Percentiles rank a stretch among this genome's conserved stretches.
These are phyloP conservation scores for Trichothecium roseum DNA, from an alignment of 2,329 filamentous ascomycete species.

Conservation along the genomic window DNA sequence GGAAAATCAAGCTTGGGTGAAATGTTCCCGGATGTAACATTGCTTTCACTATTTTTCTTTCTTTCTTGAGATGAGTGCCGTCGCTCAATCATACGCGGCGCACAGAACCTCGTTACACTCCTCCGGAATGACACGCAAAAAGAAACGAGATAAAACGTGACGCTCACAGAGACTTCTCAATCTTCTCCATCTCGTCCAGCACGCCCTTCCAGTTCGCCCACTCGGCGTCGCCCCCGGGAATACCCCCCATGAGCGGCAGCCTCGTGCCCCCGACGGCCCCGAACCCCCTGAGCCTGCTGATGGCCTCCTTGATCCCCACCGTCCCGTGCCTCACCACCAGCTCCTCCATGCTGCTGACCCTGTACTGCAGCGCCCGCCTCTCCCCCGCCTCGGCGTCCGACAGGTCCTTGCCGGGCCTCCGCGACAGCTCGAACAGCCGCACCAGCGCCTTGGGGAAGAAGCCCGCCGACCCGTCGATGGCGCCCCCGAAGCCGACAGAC, in stretches of 20 bases:
- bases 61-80: no score
- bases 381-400: slow-evolving; percentile 41
- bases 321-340: slow-evolving; percentile 50
- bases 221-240: slow-evolving; percentile 40
- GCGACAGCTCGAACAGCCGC: slow-evolving; percentile 39
- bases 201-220: slow-evolving; percentile 6
- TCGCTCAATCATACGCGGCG: no score
- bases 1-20: no score
- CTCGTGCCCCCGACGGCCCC: slow-evolving; percentile 48
- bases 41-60: no score
- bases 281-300: slow-evolving; percentile 43
- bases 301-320: slow-evolving; percentile 54
- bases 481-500: slow-evolving; percentile 51
- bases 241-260: slow-evolving; percentile 44
- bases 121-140: no score
- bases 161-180: slow-evolving; percentile 4
- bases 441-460: slow-evolving; percentile 55
- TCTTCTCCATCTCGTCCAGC: slow-evolving; percentile 5
- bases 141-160: neutral
- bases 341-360: slow-evolving; percentile 50
- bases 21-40: no score
- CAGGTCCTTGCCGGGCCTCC: slow-evolving; percentile 23
- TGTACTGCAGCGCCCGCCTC: slow-evolving; percentile 48
- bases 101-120: no score
- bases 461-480: slow-evolving; percentile 56